Evolutionary conservation across 352 stramenopile genomes (phyloP), one percentile per base, ranked within the genome.

Genomic region (Thraustochytrium striatum): DNA sequence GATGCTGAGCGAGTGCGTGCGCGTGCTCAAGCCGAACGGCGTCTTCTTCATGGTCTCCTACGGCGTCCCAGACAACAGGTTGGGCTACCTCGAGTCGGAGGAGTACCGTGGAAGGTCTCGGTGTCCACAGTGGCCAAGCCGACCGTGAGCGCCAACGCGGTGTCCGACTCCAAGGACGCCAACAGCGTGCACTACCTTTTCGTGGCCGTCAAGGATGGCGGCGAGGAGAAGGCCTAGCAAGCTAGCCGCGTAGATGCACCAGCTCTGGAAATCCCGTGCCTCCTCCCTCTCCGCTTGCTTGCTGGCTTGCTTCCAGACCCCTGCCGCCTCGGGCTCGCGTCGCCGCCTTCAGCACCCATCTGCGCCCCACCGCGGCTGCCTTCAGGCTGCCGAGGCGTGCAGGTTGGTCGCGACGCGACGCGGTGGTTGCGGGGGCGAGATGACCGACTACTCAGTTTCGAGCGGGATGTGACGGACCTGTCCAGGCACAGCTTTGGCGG

Each of bases 11-110:
- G 94, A 98, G 84, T 87, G 97, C 57, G 88, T 90, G 72, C 88
- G 94, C 47, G 93, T 97, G 62, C 89, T 98, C 59, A 98, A 98
- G 86, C 91, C 92, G 28, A 94, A 94, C 65, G 94, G 94, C 38
- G 86, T 96, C 50, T 97, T 96, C 85, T 93, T 98, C 75, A 88
- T 97, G 79, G 89, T 98, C 57, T 96, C 91, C 41, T 98, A 98
- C 85, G 94, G 94, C 61, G 91, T 97, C 41, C 94, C 94, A 3
- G 93, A 97, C 75, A 97, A 97, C 85, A 85, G 94, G n/a, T 69
- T 98, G 81, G 94, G 91, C 82, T 98, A 98, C 84, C 84, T 98
- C 5, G 91, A 98, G 85, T 96, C 94, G 83, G 95, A 98, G 81
- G 94, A 96, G 79, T 90, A 97, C 84, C 89, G 79, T 98, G 94